These are phyloP conservation scores for Rhinocladiella similis DNA, from an alignment of 2,329 filamentous ascomycete species.

Conservation along the genomic window DNA sequence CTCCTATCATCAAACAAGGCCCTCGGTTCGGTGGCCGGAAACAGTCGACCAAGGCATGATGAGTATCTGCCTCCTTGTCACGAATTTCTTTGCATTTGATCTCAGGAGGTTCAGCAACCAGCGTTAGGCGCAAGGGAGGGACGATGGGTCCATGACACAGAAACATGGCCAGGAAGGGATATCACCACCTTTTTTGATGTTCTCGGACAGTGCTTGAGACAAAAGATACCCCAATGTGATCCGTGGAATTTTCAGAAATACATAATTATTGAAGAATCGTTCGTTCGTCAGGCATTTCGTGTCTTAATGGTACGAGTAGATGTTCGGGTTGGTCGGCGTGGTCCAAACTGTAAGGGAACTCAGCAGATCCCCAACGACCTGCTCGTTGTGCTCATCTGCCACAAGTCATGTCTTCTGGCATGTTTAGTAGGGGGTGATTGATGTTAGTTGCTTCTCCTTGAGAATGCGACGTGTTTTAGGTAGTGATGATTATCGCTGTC, in stretches of 20 bases:
- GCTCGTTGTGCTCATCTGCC: no score
- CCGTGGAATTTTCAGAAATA: no score
- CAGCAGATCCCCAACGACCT: no score
- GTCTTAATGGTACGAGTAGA: no score
- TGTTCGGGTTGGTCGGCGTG: no score
- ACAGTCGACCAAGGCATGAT: conserved; percentile 14
- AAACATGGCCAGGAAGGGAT: neutral
- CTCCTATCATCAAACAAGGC: conserved; percentile 22
- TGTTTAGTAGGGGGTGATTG: no score
- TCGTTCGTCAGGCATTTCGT: no score
- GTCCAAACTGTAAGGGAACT: no score
- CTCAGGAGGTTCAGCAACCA: neutral
- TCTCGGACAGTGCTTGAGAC: no score
- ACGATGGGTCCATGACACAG: neutral
- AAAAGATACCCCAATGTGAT: no score
- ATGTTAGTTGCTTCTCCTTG: neutral
- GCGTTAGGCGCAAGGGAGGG: neutral
- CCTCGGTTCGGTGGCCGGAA: conserved; percentile 13
- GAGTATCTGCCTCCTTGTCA: neutral
- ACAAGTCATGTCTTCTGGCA: no score
- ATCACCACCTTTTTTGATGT: neutral
- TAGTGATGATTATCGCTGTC: neutral
- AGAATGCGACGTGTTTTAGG: neutral
- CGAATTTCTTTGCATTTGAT: conserved; percentile 12
- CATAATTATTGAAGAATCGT: no score